Evolutionary conservation across 352 stramenopile species (phyloP).

Genomic region (Pythium monospermum): DNA sequence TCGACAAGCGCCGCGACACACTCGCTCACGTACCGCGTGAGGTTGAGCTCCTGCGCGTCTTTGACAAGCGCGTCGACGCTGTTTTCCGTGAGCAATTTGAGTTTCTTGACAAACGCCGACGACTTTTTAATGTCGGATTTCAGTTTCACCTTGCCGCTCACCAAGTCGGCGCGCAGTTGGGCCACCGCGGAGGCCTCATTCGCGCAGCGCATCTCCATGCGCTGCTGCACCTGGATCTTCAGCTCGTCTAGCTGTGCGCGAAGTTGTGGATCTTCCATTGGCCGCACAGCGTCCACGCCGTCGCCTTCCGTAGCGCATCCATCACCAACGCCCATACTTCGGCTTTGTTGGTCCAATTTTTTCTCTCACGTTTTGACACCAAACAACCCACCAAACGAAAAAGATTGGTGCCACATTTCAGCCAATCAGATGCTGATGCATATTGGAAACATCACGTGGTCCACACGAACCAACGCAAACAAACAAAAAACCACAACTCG

Average conservation of each 20-base stretch:
- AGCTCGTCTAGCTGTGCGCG: conserved; percentile 44
- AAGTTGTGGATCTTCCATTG: conserved; percentile 15
- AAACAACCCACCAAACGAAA: neutral
- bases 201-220: conserved; percentile 41
- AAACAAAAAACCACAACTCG: neutral
- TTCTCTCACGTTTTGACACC: neutral
- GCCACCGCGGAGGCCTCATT: conserved; percentile 50
- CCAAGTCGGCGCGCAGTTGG: conserved; percentile 68
- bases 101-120: conserved; percentile 97
- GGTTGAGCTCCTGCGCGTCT: conserved; percentile 89
- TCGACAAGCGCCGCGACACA: conserved; percentile 89
- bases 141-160: conserved; percentile 87
- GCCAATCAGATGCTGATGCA: neutral
- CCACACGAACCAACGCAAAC: conserved; percentile 4
- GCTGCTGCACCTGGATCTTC: conserved; percentile 22
- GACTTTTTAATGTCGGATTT: conserved; percentile 98
- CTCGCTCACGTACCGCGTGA: conserved; percentile 94
- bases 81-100: conserved; percentile 77
- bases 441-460: conserved; percentile 5
- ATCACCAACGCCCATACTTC: neutral
- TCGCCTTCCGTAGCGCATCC: neutral
- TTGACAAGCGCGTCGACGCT: conserved; percentile 71
- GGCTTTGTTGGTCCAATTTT: neutral
- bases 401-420: neutral
- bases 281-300: neutral